Evolutionary conservation across 805 yeast species (phyloP), one percentile per base, ranked within the genome.

Genomic region (Kodamaea kakaduensis): DNA sequence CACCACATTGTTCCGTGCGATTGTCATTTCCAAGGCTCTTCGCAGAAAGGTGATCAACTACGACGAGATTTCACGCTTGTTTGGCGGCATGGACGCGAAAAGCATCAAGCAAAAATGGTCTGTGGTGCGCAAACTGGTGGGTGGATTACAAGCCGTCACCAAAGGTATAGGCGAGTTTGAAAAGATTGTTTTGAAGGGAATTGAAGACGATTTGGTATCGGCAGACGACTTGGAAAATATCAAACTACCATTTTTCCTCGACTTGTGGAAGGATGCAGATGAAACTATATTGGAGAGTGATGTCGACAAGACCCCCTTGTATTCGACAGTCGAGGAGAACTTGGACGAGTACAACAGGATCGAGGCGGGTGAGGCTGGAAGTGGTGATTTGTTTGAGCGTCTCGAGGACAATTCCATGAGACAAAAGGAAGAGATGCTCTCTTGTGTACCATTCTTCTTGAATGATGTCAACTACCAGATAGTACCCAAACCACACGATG

Each of bases 131-230:
- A 73, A 75, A 25, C 61, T 52, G 51, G 49, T 65, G 46, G 68
- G 73, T 41, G 71, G 73, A 6, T 42, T 55, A 3, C 49, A 48
- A 6, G 75, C 81, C 24, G 93, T 93, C 0, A 56, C 60, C 10
- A 67, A 71, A 33, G 83, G 80, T 0, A 64, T 83, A 27, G 73
- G 70, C 27, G 71, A 71, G 9, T 89, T 93, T 81, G 90, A 84
- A 47, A 67, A 65, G 14, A 67, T 84, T 14, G 70, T 88, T 16
- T 47, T 79, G 22, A 59, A 62, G 25, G 81, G 79, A 0, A 77
- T 85, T 15, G 72, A 71, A 27, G 72, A 71, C 9, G 87, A 77
- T 1, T 50, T 52, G 4, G 68, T 83, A 1, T 59, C 69, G 0
- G 53, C 67, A 8, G 63, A 65, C 0, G 80, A 80, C 45, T 61